A percentile compares a stretch with the other conserved stretches of the same genome.
Conservation (phyloP, 2,329 filamentous ascomycete genomes). For the Epichloe sibirici region DNA sequence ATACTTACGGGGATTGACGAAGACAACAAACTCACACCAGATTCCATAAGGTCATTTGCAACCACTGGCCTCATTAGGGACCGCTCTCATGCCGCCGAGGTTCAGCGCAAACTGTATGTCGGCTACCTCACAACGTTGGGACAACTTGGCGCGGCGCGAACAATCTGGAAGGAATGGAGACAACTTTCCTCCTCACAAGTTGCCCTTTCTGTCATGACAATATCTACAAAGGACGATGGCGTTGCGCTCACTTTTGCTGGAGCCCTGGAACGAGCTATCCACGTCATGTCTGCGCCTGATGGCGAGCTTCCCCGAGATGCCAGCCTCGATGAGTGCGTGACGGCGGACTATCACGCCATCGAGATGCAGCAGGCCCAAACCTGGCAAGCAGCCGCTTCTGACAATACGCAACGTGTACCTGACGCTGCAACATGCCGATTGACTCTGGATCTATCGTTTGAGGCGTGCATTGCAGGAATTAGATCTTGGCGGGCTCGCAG, state of each 20-base stretch:
- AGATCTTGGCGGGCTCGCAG: neutral
- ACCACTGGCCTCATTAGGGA: conserved; percentile 6
- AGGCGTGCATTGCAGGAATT: conserved; percentile 1
- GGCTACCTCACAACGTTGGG: conserved; percentile 19
- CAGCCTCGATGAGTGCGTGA: conserved; percentile 9
- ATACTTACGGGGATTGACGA: conserved; percentile 18
- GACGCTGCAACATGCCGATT: neutral
- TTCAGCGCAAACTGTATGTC: conserved; percentile 11
- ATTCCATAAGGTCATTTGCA: conserved; percentile 15
- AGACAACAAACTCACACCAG: conserved; percentile 8
- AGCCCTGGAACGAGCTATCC: conserved; percentile 6
- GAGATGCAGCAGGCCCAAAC: conserved; percentile 3
- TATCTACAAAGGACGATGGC: neutral
- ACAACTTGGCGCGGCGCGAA: conserved; percentile 19
- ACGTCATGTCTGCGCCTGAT: conserved; percentile 2
- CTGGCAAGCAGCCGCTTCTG: neutral
- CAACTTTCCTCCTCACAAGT: conserved; percentile 2
- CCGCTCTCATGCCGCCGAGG: neutral
- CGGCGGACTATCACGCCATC: conserved; percentile 12
- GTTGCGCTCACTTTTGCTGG: conserved; percentile 4
- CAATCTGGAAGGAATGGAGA: conserved; percentile 20
- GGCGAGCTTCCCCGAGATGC: conserved; percentile 1
- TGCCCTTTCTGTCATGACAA: neutral
- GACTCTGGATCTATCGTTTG: conserved; percentile 5
- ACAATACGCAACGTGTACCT: neutral